Conservation (phyloP, 805 yeast genomes). For the Hanseniaspora mollemarum region DNA sequence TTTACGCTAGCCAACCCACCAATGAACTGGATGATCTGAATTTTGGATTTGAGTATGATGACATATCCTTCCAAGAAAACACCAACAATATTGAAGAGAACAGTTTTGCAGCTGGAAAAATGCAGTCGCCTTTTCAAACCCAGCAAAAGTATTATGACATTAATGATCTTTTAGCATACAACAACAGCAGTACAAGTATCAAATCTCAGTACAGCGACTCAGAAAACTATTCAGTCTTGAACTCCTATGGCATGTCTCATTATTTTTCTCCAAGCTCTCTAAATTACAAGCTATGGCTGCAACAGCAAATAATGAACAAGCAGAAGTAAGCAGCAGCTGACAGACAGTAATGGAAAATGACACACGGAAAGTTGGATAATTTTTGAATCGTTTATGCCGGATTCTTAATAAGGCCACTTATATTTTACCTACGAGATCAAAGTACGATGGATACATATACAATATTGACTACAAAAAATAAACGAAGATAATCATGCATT, state of each 20-base stretch:
- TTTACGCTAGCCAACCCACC: background rate
- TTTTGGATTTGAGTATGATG: constrained; percentile 16
- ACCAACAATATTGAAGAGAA: background rate
- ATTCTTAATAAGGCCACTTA: too few relatives aligned
- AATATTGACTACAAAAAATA: too few relatives aligned
- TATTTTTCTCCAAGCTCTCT: constrained; percentile 9
- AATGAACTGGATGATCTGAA: constrained; percentile 12
- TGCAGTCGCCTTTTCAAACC: too few relatives aligned
- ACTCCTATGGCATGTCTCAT: constrained; percentile 1
- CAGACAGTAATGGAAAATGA: background rate
- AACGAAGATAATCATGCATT: too few relatives aligned
- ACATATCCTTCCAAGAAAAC: background rate
- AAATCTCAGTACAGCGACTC: background rate
- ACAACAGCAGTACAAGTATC: background rate
- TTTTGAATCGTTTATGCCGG: too few relatives aligned
- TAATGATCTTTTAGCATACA: constrained; percentile 10
- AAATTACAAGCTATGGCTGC: constrained; percentile 13
- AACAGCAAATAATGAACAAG: constrained; percentile 8
- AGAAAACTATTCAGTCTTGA: background rate
- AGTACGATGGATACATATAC: too few relatives aligned
- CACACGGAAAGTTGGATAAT: background rate
- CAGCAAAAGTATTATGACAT: constrained; percentile 7
- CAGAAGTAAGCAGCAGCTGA: too few relatives aligned
- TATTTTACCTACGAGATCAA: too few relatives aligned
- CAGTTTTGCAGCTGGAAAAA: background rate